Conservation (phyloP, 2,329 filamentous ascomycete genomes). For the Pseudogymnoascus sp. region DNA sequence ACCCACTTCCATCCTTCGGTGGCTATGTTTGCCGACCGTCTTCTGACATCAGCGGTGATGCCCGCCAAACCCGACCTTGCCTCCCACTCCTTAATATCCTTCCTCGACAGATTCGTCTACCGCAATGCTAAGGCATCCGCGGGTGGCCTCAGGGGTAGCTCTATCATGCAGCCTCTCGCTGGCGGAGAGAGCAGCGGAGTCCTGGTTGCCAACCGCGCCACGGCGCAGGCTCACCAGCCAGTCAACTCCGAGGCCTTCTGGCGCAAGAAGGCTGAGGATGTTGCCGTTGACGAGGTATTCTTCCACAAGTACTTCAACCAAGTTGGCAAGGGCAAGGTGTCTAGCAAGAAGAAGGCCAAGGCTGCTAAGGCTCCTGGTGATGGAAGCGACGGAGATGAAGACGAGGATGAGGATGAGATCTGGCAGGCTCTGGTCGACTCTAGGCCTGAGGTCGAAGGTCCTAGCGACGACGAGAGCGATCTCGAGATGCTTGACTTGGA, state of each 20-base stretch:
- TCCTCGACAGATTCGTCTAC: constrained; percentile 98
- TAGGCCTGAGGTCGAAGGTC: constrained; percentile 66
- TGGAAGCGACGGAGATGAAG: constrained; percentile 39
- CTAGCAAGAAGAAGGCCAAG: constrained; percentile 49
- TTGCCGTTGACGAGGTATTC: constrained; percentile 89
- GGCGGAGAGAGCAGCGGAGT: constrained; percentile 54
- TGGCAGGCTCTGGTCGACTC: constrained; percentile 86
- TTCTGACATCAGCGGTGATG: constrained; percentile 63
- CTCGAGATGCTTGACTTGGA: constrained; percentile 47
- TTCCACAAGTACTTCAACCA: constrained; percentile 95
- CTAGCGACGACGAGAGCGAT: constrained; percentile 47
- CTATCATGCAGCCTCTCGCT: constrained; percentile 92
- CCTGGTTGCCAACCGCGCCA: constrained; percentile 42
- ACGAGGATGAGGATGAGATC: constrained; percentile 69
- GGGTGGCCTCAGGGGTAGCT: constrained; percentile 63
- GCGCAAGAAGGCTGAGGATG: constrained; percentile 80
- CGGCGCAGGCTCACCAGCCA: constrained; percentile 47
- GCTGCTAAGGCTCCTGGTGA: constrained; percentile 42
- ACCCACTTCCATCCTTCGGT: constrained; percentile 92
- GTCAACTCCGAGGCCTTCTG: constrained; percentile 89
- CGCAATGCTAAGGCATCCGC: constrained; percentile 72
- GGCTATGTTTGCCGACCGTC: constrained; percentile 66
- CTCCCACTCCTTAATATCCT: constrained; percentile 86
- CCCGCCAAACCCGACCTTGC: constrained; percentile 85
- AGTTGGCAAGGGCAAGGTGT: constrained; percentile 54